A percentile compares a stretch with the other conserved stretches of the same genome.
Evolutionary conservation across 2,329 filamentous ascomycete genomes (phyloP).

Genomic region (Microsporum canis): DNA sequence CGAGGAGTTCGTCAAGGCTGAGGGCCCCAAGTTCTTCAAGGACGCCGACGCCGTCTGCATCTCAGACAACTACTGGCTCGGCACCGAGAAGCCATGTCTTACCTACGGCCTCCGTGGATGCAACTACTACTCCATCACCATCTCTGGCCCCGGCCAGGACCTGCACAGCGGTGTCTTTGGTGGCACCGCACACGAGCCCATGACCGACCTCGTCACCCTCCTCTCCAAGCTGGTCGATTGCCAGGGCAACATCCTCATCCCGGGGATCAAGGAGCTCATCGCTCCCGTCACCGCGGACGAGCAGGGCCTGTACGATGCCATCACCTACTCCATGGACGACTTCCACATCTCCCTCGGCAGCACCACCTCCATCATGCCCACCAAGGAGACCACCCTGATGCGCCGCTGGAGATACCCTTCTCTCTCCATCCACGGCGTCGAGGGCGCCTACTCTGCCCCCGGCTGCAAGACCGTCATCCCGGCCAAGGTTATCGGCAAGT

Average conservation of each 20-base stretch:
- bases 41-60: slow-evolving; percentile 96
- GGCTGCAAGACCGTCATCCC: slow-evolving; percentile 98
- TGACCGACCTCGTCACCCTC: slow-evolving; percentile 84
- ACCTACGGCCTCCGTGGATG: slow-evolving; percentile 94
- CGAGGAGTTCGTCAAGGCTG: slow-evolving; percentile 83
- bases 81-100: slow-evolving; percentile 94
- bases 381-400: slow-evolving; percentile 91
- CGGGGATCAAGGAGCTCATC: slow-evolving; percentile 89
- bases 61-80: slow-evolving; percentile 99
- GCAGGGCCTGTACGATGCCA: slow-evolving; percentile 72
- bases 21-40: slow-evolving; percentile 89
- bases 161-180: slow-evolving; percentile 96
- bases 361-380: slow-evolving; percentile 71
- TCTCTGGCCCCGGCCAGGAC: slow-evolving; percentile 84
- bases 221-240: slow-evolving; percentile 78
- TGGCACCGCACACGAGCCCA: slow-evolving; percentile 91
- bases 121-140: slow-evolving; percentile 92
- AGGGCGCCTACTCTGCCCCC: slow-evolving; percentile 85
- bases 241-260: slow-evolving; percentile 83
- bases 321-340: slow-evolving; percentile 93
- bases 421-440: slow-evolving; percentile 84
- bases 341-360: slow-evolving; percentile 85
- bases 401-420: slow-evolving; percentile 91
- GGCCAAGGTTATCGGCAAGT: slow-evolving; percentile 95
- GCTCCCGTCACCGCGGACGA: slow-evolving; percentile 80